These are phyloP conservation scores for Prillingera fragicola DNA, from an alignment of 1,284 basidiomycete genomes.

Conservation along the genomic window DNA sequence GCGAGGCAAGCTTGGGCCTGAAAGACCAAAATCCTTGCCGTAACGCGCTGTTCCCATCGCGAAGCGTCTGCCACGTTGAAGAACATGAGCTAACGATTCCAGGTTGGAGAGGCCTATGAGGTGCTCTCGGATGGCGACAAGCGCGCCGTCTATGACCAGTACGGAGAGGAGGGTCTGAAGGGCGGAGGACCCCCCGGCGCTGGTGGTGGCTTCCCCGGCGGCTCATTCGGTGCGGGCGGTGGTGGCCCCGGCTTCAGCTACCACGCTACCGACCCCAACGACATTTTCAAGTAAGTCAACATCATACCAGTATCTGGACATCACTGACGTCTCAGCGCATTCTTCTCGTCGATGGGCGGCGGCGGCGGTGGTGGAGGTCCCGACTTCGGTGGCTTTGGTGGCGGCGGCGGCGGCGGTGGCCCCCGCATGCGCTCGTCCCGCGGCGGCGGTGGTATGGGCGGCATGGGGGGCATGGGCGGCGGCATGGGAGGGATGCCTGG, in stretches of 20 bases:
- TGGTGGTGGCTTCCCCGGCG: conserved; percentile 46
- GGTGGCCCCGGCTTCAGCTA: conserved; percentile 55
- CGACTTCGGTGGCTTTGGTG: conserved; percentile 30
- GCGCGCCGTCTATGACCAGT: conserved; percentile 86
- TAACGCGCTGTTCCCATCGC: conserved; percentile 1
- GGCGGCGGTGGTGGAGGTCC: conserved; percentile 38
- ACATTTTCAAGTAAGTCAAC: conserved; percentile 76
- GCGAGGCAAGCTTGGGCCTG: too few species aligned
- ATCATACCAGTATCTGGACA: conserved; percentile 23
- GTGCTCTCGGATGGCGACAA: conserved; percentile 88
- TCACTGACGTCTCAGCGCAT: conserved; percentile 53
- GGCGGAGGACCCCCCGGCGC: conserved; percentile 47
- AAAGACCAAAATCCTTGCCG: too few species aligned
- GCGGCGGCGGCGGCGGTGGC: conserved; percentile 26
- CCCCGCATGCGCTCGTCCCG: conserved; percentile 26
- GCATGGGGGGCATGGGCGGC: conserved; percentile 23
- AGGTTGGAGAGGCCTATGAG: conserved; percentile 95
- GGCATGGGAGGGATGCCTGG: conserved; percentile 26
- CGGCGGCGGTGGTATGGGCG: conserved; percentile 27
- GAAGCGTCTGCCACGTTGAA: neutral
- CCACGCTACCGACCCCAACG: conserved; percentile 75
- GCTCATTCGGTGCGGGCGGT: conserved; percentile 51
- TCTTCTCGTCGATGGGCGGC: conserved; percentile 53
- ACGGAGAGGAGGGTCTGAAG: conserved; percentile 94
- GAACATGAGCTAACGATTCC: neutral